Evolutionary conservation across 1,139 yeast genomes (phyloP), one percentile per base, ranked within the genome.

Genomic region (Cylindricascospora bacillispora): DNA sequence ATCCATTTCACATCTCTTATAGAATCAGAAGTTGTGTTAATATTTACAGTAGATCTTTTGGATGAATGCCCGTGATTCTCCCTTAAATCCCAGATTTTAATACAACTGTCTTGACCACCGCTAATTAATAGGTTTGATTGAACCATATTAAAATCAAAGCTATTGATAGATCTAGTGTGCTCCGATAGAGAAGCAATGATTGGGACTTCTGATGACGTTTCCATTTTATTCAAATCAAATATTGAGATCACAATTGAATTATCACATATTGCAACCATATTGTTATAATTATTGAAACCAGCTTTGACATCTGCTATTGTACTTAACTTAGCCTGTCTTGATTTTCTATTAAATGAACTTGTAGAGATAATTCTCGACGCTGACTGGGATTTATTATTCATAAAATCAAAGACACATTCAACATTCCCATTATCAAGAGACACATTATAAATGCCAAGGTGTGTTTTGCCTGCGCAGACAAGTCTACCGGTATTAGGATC

Each of bases 41-140:
- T 55, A 13, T 52, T 54, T 1, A 56, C 31, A 27, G 51, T 56
- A 30, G 52, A 40, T 11, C 38, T 26, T 27, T 42, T 31, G 38
- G 47, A 33, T 25, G 42, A 25, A 29, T 39, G 32, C 33, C 32
- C 32, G 26, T 68, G 62, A 23, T 38, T 38, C 18, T 70, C 57
- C 27, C 95, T 65, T 34, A 85, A 53, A 53, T 89, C 97, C 95
- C 97, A 89, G 12, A 85, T 55, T 41, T 82, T 77, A 34, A 86
- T 73, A 13, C 77, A 63, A 2, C 97, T 95, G 56, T 89, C 98
- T 48, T 83, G 94, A 0, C 93, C 79, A 0, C 94, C 98, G 1
- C 94, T 78, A 2, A 83, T 56, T 11, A 89, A 54, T 27, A 70
- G 62, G 42, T 68, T 66, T 1, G 78, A 69, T 27, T 68, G 67